A percentile compares a stretch with the other conserved stretches of the same genome.
Evolutionary conservation across 345 rosid species (phyloP).

Genomic region (Syzygium aromaticum): DNA sequence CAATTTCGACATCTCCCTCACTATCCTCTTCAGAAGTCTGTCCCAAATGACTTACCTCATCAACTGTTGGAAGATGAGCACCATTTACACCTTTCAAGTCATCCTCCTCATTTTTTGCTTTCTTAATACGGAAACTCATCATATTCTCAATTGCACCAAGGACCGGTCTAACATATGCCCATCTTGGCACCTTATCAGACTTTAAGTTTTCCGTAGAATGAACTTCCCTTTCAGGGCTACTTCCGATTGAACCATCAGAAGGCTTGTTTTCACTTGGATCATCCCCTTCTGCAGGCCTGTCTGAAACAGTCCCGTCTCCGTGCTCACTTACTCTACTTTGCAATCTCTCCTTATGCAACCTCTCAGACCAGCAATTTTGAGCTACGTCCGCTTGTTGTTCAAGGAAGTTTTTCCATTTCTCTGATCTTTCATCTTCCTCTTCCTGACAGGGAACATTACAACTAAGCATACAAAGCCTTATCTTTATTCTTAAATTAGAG

Average conservation of each 20-base stretch:
- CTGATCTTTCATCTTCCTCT: slow-evolving; percentile 82
- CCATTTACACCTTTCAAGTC: slow-evolving; percentile 6
- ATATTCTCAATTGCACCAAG: slow-evolving; percentile 52
- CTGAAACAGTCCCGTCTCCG: slow-evolving; percentile 11
- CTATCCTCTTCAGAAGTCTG: slow-evolving; percentile 21
- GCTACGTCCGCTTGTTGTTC: slow-evolving; percentile 27
- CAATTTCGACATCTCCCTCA: slow-evolving; percentile 1
- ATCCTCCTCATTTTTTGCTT: slow-evolving; percentile 21
- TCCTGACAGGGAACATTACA: slow-evolving; percentile 39
- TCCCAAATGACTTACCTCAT: slow-evolving; percentile 18
- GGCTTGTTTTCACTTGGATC: slow-evolving; percentile 15
- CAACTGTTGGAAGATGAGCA: slow-evolving; percentile 29
- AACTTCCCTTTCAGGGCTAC: slow-evolving; percentile 20
- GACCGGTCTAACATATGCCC: slow-evolving; percentile 63
- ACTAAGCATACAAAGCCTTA: neutral
- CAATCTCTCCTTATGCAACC: slow-evolving; percentile 7
- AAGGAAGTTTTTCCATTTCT: slow-evolving; percentile 68
- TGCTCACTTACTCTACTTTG: slow-evolving; percentile 10
- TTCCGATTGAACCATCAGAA: slow-evolving; percentile 19
- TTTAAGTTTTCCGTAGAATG: slow-evolving; percentile 28
- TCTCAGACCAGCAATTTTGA: slow-evolving; percentile 17
- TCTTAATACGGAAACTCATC: slow-evolving; percentile 67
- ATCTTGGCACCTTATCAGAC: slow-evolving; percentile 22
- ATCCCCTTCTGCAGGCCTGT: slow-evolving; percentile 15
- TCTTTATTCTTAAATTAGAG: neutral